These are phyloP conservation scores for Lobosporangium transversale DNA, from an alignment of 192 early-diverging fungal genomes.

Conservation along the genomic window DNA sequence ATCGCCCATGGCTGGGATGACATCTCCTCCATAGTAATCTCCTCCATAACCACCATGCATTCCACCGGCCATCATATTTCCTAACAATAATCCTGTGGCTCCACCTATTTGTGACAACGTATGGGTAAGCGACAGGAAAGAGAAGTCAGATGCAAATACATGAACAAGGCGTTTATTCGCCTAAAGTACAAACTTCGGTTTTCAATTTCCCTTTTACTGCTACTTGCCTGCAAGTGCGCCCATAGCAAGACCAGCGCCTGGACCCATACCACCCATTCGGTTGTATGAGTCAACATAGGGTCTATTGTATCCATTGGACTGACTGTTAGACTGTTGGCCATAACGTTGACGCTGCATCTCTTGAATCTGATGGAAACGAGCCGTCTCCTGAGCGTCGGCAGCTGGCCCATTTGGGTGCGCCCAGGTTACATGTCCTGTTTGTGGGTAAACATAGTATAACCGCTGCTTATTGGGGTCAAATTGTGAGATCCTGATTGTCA, in stretches of 20 bases:
- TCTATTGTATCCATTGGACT: background rate
- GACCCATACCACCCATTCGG: slow-evolving; percentile 41
- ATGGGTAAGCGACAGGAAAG: background rate
- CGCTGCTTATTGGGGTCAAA: slow-evolving; percentile 40
- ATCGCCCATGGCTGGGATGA: slow-evolving; percentile 1
- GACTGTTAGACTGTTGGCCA: background rate
- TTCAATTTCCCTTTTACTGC: no score
- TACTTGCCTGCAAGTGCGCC: slow-evolving; percentile 39
- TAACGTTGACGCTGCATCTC: slow-evolving; percentile 25
- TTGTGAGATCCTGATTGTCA: slow-evolving; percentile 35
- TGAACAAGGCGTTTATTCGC: background rate
- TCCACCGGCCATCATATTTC: slow-evolving; percentile 22
- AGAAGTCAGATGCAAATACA: background rate
- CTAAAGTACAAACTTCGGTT: no score
- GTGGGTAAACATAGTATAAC: slow-evolving; percentile 47
- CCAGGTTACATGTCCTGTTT: slow-evolving; percentile 36
- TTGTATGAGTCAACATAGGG: slow-evolving; percentile 36
- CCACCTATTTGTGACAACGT: slow-evolving; percentile 17
- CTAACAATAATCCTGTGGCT: slow-evolving; percentile 37
- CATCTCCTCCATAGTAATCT: slow-evolving; percentile 8
- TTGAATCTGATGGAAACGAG: slow-evolving; percentile 42
- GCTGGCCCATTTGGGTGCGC: slow-evolving; percentile 29
- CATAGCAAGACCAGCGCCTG: slow-evolving; percentile 42
- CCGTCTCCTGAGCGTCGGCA: slow-evolving; percentile 37
- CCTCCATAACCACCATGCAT: slow-evolving; percentile 12